phyloP scores from a whole-genome alignment of 257 asterid genomes.

The Scutellaria galericulata region DNA sequence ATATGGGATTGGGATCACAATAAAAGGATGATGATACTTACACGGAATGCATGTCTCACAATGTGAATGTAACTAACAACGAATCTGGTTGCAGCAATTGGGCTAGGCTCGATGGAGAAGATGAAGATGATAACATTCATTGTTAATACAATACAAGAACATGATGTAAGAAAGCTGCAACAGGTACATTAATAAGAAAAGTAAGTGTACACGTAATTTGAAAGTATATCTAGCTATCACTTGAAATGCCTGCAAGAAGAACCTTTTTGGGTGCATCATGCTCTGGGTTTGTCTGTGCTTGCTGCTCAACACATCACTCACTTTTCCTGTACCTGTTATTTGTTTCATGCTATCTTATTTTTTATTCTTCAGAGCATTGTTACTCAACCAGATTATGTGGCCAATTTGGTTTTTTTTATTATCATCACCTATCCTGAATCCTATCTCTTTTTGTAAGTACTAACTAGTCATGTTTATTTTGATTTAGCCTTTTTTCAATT shows the following conservation, averaged over 20 bases:
- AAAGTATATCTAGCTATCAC: not conserved
- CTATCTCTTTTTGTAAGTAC: constrained; percentile 14
- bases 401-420: constrained; percentile 17
- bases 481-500: not conserved
- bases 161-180: too few species aligned
- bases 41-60: too few species aligned
- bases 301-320: constrained; percentile 8
- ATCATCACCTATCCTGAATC: not conserved
- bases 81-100: too few species aligned
- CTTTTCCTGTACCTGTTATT: not conserved
- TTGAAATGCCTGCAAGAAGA: constrained; percentile 12
- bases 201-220: too few species aligned
- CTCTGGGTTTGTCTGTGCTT: constrained; percentile 10
- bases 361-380: not conserved
- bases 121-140: too few species aligned
- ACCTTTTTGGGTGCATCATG: not conserved
- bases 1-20: too few species aligned
- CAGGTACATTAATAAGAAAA: too few species aligned
- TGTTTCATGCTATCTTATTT: not conserved
- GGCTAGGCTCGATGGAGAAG: too few species aligned
- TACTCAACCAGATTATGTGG: not conserved
- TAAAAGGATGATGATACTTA: too few species aligned
- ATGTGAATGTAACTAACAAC: too few species aligned
- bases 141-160: too few species aligned
- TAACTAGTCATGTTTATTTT: constrained; percentile 8